Evolutionary conservation across 805 yeast genomes (phyloP), one percentile per base, ranked within the genome.

Genomic region (Cyberlindnera suaveolens): DNA sequence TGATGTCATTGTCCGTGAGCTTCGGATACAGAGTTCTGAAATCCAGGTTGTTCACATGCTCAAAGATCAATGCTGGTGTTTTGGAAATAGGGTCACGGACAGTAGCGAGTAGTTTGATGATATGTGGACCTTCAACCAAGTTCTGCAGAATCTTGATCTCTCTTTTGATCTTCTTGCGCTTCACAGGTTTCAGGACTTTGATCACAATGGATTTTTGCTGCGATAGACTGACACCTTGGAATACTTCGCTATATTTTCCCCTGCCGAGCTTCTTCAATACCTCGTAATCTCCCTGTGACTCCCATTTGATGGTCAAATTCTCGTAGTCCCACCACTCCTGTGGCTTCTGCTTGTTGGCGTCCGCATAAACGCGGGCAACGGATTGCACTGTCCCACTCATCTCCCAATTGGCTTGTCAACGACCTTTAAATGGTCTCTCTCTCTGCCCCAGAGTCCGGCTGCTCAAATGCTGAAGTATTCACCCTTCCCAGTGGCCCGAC

Each of bases 211-310:
- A 72, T 42, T 74, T 71, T 42, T 81, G 78, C 44, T 75, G 74
- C 34, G 72, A 60, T 16, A 82, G 68, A 53, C 85, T 80, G 33
- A 85, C 73, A 6, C 96, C 97, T 51, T 87, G 78, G 57, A 90
- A 90, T 38, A 90, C 97, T 66, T 90, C 97, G 14, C 95, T 85
- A 62, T 90, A 90, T 65, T 88, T 88, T 39, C 97, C 97, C 45
- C 96, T 75, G 10, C 97, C 97, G 40, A 90, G 75, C 62, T 88
- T 89, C 48, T 79, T 78, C 33, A 84, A 72, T 38, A 89, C 81
- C 66, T 90, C 97, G 63, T 89, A 89, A 58, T 83, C 80, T n/a
- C 80, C 76, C 51, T 85, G 95, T 35, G 78, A 70, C 31, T 93
- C 89, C 96, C 96, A 89, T 51, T 78, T 77, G 48, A 90, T 80